Evolutionary conservation across 495 filamentous ascomycete species (phyloP).

Genomic region (Sporormia fimetaria): DNA sequence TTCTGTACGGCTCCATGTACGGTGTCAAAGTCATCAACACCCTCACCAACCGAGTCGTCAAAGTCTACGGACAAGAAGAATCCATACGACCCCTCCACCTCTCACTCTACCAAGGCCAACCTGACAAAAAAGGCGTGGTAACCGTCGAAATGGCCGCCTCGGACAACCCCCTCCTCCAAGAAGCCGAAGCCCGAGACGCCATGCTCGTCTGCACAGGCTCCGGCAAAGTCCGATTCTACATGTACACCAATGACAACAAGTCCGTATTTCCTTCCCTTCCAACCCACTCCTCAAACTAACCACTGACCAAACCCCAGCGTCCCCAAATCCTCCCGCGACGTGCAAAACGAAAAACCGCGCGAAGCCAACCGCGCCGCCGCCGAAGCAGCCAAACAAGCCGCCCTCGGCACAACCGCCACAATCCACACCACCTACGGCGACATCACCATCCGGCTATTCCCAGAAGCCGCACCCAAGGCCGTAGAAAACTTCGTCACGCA

Average conservation of each 20-base stretch:
- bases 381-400: conserved; percentile 46
- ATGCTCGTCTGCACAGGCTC: conserved; percentile 75
- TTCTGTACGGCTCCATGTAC: conserved; percentile 83
- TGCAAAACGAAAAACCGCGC: conserved; percentile 88
- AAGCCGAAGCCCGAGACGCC: conserved; percentile 84
- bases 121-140: conserved; percentile 78
- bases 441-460: conserved; percentile 88
- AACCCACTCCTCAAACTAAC: not conserved
- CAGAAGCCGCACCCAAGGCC: conserved; percentile 80
- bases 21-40: conserved; percentile 93
- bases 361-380: conserved; percentile 40
- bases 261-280: conserved; percentile 1
- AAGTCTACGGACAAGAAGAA: conserved; percentile 80
- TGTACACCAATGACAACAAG: conserved; percentile 85
- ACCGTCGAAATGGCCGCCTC: conserved; percentile 98
- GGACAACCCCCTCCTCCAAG: conserved; percentile 81
- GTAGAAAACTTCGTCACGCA: conserved; percentile 99
- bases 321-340: conserved; percentile 73
- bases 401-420: conserved; percentile 67
- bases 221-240: conserved; percentile 90
- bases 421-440: conserved; percentile 92
- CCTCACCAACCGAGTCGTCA: conserved; percentile 79
- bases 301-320: conserved; percentile 32
- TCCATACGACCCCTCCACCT: conserved; percentile 71
- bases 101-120: conserved; percentile 88